Evolutionary conservation across 345 rosid species (phyloP).

Genomic region (Corchorus olitorius): DNA sequence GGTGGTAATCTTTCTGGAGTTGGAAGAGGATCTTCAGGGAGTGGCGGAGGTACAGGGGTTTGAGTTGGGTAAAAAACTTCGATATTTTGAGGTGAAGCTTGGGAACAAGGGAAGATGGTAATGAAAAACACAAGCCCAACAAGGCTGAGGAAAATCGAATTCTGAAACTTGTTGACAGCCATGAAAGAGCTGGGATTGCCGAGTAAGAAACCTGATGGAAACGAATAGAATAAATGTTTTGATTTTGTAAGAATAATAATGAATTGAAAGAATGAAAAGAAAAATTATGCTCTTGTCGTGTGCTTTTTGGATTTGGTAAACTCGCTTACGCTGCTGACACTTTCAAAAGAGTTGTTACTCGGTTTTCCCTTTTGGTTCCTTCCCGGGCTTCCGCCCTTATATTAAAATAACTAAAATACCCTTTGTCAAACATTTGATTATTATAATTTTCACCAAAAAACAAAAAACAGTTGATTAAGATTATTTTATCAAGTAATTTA

Average conservation of each 20-base stretch:
- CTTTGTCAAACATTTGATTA: background rate
- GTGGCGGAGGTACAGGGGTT: slow-evolving; percentile 22
- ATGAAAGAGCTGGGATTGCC: slow-evolving; percentile 30
- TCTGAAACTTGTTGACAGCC: slow-evolving; percentile 40
- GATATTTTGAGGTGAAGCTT: slow-evolving; percentile 58
- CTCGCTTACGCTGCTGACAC: slow-evolving; percentile 18
- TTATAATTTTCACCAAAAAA: no score
- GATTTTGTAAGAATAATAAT: background rate
- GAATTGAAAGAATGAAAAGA: background rate
- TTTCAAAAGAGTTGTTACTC: slow-evolving; percentile 34
- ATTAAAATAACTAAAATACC: background rate
- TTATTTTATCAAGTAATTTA: no score
- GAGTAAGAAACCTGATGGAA: background rate
- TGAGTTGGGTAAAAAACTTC: slow-evolving; percentile 56
- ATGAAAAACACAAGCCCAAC: slow-evolving; percentile 8
- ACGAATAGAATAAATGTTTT: slow-evolving; percentile 18
- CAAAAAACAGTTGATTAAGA: no score
- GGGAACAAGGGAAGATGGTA: slow-evolving; percentile 36
- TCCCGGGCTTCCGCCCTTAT: slow-evolving; percentile 12
- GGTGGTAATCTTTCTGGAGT: background rate
- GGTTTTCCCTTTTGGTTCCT: slow-evolving; percentile 28
- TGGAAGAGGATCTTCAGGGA: no score
- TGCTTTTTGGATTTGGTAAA: slow-evolving; percentile 31
- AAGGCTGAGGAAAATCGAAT: slow-evolving; percentile 25
- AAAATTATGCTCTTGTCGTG: background rate